phyloP scores from a whole-genome alignment of 2,329 filamentous ascomycete species.

The Xylaria sp. region DNA sequence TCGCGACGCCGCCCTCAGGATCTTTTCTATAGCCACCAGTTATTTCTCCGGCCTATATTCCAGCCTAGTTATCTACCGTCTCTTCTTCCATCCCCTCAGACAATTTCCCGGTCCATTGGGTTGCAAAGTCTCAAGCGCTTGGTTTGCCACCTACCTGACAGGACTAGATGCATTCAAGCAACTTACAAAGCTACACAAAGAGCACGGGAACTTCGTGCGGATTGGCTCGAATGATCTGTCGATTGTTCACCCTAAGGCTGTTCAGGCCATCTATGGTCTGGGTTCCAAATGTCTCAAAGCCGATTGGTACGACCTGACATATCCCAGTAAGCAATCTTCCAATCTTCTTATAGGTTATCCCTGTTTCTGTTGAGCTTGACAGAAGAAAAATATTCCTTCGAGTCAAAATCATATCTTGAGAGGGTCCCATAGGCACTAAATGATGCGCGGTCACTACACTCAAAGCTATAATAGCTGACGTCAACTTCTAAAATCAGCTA shows the following conservation, averaged over 20 bases:
- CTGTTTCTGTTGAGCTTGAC: background rate
- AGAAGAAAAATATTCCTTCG: background rate
- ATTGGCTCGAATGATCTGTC: conserved; percentile 36
- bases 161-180: conserved; percentile 23
- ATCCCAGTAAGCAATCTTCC: conserved; percentile 10
- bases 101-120: conserved; percentile 32
- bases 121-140: conserved; percentile 27
- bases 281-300: conserved; percentile 30
- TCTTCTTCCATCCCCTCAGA: conserved; percentile 31
- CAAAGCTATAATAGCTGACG: background rate
- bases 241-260: conserved; percentile 33
- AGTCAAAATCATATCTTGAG: background rate
- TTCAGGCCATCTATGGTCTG: conserved; percentile 31
- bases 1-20: background rate
- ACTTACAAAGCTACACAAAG: conserved; percentile 21
- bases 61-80: conserved; percentile 30
- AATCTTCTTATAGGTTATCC: background rate
- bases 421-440: background rate
- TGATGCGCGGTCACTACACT: background rate
- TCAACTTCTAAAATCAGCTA: background rate
- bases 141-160: conserved; percentile 28
- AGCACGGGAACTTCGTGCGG: conserved; percentile 32
- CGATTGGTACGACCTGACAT: conserved; percentile 32
- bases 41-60: conserved; percentile 28
- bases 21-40: background rate